A percentile compares a stretch with the other conserved stretches of the same genome.
Conservation (phyloP, 371 early-diverging fungal species). For the Rhizopus microsporus region DNA sequence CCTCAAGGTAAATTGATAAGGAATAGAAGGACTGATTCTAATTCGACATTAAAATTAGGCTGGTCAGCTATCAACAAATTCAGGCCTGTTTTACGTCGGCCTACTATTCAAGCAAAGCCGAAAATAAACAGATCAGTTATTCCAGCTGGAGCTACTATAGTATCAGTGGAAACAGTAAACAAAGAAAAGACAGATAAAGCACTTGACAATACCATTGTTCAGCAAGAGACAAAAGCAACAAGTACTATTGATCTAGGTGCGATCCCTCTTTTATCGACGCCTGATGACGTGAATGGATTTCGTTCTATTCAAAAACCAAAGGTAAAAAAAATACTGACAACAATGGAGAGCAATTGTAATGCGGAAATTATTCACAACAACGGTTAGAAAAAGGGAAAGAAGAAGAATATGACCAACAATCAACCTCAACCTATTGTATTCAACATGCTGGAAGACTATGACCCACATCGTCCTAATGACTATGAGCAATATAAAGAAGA, state of each 20-base stretch:
- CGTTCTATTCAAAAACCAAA: slow-evolving; percentile 21
- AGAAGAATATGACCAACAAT: slow-evolving; percentile 21
- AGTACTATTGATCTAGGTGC: slow-evolving; percentile 25
- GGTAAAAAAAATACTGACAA: neutral
- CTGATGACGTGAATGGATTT: slow-evolving; percentile 49
- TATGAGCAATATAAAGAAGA: slow-evolving; percentile 63
- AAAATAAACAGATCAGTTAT: slow-evolving; percentile 45
- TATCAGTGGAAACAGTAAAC: slow-evolving; percentile 37
- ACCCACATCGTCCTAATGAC: slow-evolving; percentile 64
- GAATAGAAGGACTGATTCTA: neutral
- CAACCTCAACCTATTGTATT: slow-evolving; percentile 40
- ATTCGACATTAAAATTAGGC: slow-evolving; percentile 22
- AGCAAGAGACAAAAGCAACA: slow-evolving; percentile 3
- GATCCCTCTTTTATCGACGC: slow-evolving; percentile 20
- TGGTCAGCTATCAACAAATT: slow-evolving; percentile 49
- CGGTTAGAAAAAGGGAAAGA: slow-evolving; percentile 22
- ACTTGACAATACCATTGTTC: neutral
- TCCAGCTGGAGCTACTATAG: slow-evolving; percentile 45
- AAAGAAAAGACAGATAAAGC: slow-evolving; percentile 22
- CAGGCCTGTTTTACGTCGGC: slow-evolving; percentile 50
- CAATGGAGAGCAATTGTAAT: neutral
- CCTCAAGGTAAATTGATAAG: slow-evolving; percentile 10
- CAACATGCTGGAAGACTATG: slow-evolving; percentile 59
- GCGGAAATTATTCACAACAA: neutral
- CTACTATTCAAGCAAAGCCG: slow-evolving; percentile 50